Percentiles rank a stretch among this genome's conserved stretches.
Conservation (phyloP, 768 basidiomycete genomes). For the Rhizopogon sp. region DNA sequence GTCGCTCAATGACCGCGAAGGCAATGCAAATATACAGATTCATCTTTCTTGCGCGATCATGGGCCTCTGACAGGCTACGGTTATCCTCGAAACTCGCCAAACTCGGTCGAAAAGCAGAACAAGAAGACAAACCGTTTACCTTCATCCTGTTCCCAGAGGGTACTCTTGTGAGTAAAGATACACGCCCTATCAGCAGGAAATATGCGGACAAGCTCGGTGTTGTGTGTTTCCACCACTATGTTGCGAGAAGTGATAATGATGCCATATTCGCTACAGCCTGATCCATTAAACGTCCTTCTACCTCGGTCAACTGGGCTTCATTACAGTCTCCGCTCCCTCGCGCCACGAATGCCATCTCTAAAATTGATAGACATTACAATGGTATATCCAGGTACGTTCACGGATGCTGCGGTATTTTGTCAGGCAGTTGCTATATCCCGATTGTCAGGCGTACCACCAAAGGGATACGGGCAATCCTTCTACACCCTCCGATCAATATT, state of each 20-base stretch:
- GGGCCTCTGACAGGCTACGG: slow-evolving; percentile 76
- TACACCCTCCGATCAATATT: slow-evolving; percentile 92
- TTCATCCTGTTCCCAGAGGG: slow-evolving; percentile 95
- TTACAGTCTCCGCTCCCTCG: slow-evolving; percentile 76
- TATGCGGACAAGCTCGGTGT: slow-evolving; percentile 88
- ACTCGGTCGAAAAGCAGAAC: slow-evolving; percentile 65
- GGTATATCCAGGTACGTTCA: slow-evolving; percentile 73
- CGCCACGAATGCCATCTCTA: slow-evolving; percentile 70
- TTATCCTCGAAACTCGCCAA: slow-evolving; percentile 62
- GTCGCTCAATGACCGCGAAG: slow-evolving; percentile 30
- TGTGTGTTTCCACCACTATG: slow-evolving; percentile 45
- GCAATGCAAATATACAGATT: slow-evolving; percentile 94
- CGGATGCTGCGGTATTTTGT: background rate
- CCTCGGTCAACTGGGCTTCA: slow-evolving; percentile 91
- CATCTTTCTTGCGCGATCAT: slow-evolving; percentile 88
- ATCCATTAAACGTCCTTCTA: slow-evolving; percentile 76
- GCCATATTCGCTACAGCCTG: slow-evolving; percentile 43
- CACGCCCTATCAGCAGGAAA: slow-evolving; percentile 77
- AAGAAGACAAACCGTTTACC: slow-evolving; percentile 65
- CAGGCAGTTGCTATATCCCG: slow-evolving; percentile 6
- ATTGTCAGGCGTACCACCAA: slow-evolving; percentile 62
- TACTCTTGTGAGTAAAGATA: slow-evolving; percentile 85
- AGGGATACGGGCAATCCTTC: slow-evolving; percentile 80
- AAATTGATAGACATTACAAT: slow-evolving; percentile 89
- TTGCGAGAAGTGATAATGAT: slow-evolving; percentile 8